Evolutionary conservation across 192 early-diverging fungal species (phyloP), one percentile per base, ranked within the genome.

Genomic region (Spinellus fusiger): DNA sequence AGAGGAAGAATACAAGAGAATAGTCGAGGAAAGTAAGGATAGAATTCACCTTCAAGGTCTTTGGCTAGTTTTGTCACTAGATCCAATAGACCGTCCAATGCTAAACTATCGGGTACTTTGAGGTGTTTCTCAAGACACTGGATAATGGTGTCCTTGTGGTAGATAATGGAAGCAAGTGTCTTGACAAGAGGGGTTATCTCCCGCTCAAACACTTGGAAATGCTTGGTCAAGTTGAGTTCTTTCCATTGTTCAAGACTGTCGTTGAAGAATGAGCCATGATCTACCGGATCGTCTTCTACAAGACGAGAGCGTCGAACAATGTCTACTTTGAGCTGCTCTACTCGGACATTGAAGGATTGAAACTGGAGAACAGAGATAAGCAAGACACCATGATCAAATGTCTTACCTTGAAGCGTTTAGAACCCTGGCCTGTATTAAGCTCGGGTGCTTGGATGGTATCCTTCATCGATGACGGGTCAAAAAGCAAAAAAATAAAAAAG

Each of bases 11-110:
- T 86, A 5, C 76, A 74, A 10, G 59, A 59, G 34, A 93, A 72
- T n/a, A 98, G 59, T 8, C 73, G 53, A 33, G 78, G 79, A 61
- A 89, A 92, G 69, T 90, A 86, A 25, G 85, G 84, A 62, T 85
- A 87, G 18, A 96, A 83, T 62, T 98, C 95, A 5, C 87, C 88
- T 73, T 94, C 90, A n/a, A 99, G 74, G 73, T 99, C 97, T 54
- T 82, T 86, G 12, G 91, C 87, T 49, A 99, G 73, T 26, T 89
- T 78, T n/a, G 86, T 86, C 0, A 84, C 76, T 59, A 98, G 69
- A 56, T 93, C 89, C 44, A 97, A 68, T 29, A 95, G 69, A 4
- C 91, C 85, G 61, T 92, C 90, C n/a, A 86, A 59, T n/a, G 88
- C 88, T 40, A 89, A 52, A 38, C 77, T 80, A 52, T 88, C 80